These are phyloP conservation scores for Cyberlindnera lachancei DNA, from an alignment of 805 yeast species.

Conservation along the genomic window DNA sequence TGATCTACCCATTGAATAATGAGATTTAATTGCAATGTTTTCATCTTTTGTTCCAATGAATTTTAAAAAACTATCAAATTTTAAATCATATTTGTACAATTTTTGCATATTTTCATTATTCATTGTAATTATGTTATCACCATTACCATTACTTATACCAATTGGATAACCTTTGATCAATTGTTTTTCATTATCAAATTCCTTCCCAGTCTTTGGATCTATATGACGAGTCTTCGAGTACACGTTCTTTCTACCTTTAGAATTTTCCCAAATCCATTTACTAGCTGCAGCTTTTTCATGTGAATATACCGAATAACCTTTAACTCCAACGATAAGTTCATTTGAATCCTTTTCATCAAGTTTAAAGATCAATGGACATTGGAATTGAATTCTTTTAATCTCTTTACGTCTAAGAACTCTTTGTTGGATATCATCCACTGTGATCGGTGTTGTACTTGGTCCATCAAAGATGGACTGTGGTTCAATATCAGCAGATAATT, in stretches of 20 bases:
- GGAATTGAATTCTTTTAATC: conserved; percentile 54
- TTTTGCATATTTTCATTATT: conserved; percentile 29
- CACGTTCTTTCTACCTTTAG: conserved; percentile 44
- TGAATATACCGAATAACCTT: conserved; percentile 60
- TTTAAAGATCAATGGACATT: conserved; percentile 47
- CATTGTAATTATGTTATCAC: conserved; percentile 34
- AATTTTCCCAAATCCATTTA: conserved; percentile 45
- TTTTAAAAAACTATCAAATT: conserved; percentile 43
- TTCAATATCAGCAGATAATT: conserved; percentile 10
- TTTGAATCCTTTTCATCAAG: conserved; percentile 31
- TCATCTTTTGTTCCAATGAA: conserved; percentile 60
- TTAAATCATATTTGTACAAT: conserved; percentile 27
- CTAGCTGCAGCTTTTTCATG: conserved; percentile 46
- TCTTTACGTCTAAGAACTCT: conserved; percentile 51
- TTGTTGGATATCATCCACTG: conserved; percentile 35
- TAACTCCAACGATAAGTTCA: conserved; percentile 52
- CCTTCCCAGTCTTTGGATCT: conserved; percentile 37
- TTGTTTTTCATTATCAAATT: conserved; percentile 29
- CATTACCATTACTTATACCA: conserved; percentile 34
- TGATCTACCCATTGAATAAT: conserved; percentile 47
- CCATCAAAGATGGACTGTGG: conserved; percentile 28
- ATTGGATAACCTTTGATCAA: conserved; percentile 32
- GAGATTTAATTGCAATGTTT: conserved; percentile 35
- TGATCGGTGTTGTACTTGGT: conserved; percentile 35
- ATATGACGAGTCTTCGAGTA: conserved; percentile 35